phyloP scores from a whole-genome alignment of 1,284 basidiomycete species.

The Malassezia obtusa region DNA sequence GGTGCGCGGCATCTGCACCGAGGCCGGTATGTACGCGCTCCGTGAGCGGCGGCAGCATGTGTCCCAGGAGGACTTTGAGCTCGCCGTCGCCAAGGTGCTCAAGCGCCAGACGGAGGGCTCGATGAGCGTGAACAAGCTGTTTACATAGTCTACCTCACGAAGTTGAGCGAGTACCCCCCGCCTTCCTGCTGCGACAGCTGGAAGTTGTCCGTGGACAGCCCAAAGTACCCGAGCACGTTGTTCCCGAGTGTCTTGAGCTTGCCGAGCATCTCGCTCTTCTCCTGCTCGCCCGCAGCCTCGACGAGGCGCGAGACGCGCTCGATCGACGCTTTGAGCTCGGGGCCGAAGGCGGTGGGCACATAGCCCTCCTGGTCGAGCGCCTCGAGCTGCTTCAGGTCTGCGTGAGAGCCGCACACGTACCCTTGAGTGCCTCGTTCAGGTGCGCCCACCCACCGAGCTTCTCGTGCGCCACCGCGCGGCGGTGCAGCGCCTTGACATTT shows the following conservation, averaged over 20 bases:
- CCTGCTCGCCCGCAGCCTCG: conserved; percentile 41
- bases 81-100: conserved; percentile 81
- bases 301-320: conserved; percentile 1
- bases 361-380: conserved; percentile 8
- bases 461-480: conserved; percentile 80
- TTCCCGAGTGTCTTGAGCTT: conserved; percentile 91
- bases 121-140: conserved; percentile 49
- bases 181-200: conserved; percentile 71
- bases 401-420: neutral
- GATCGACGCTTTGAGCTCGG: conserved; percentile 1
- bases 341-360: neutral
- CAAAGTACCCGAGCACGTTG: conserved; percentile 57
- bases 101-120: conserved; percentile 47
- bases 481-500: conserved; percentile 76
- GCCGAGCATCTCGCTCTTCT: conserved; percentile 81
- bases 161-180: conserved; percentile 87
- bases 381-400: conserved; percentile 8
- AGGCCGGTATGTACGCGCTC: conserved; percentile 96
- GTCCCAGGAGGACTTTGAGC: conserved; percentile 96
- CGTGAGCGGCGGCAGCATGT: conserved; percentile 87
- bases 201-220: conserved; percentile 55
- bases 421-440: conserved; percentile 64
- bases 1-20: conserved; percentile 94
- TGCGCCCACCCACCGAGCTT: conserved; percentile 69
- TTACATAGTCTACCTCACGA: conserved; percentile 50